Base-by-base conservation (phyloP, 2,329 filamentous ascomycete species). In the Ophiosphaerella narmari region DNA sequence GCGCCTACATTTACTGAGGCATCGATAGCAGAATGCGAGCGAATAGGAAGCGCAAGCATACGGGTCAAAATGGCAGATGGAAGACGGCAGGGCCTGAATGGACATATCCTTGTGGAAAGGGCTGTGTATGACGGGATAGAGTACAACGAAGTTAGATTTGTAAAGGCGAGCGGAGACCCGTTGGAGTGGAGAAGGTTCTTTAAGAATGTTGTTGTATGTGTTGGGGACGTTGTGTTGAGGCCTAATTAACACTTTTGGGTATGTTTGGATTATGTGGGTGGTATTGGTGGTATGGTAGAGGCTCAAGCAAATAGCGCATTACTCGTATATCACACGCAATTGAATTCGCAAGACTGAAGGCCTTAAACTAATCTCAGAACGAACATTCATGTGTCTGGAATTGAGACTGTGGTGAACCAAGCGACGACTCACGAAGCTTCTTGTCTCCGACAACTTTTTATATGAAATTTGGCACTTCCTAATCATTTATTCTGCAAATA, bases 141-240 rank as follows among this genome's bases (percentile, higher is more conserved):
- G 29, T 81, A 92, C 21, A 66, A 63, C 50, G 92, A 97, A 72
- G 89, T 97, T 24, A 83, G 91, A 43, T 97, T 99, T 70, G 84
- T 95, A 59, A 99, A 99, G 77, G 82, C 90, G 46, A 97, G 96
- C 77, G 94, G 94, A 5, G 94, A 99, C 77, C 94, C 94, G 5
- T 76, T 99, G 42, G 93, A 97, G 77, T 99, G 95, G 94, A 84
- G 94, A 53, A 81, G 94, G 31, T 91, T 99, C 71, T 99, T 99
- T 80, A 99, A 99, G 77, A 92, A 91, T 73, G 84, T 97, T n/a
- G 90, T 90, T 26, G 80, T 95, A 56, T 79, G 93, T 52, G 95
- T 92, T 75, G 90, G 90, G 68, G 91, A 96, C 68, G 91, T 86
- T 7, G 87, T 97, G 38, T 89, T 76, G 55, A 70, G 70, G 54